Evolutionary conservation across 805 yeast genomes (phyloP), one percentile per base, ranked within the genome.

Genomic region (Candida rishiriensis): DNA sequence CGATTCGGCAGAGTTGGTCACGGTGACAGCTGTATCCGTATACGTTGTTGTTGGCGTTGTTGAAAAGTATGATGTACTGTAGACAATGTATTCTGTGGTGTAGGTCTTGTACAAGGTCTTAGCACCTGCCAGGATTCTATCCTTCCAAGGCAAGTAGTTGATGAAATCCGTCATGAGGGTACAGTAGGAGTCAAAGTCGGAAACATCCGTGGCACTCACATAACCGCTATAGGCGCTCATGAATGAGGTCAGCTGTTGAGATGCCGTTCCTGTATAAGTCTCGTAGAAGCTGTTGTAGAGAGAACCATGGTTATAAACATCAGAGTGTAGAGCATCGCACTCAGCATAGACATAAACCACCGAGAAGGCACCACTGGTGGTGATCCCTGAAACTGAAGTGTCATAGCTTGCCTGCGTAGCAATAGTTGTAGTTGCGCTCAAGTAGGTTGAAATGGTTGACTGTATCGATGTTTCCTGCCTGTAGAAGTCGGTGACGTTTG

Each of bases 251-350:
- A 44, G 13, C 4, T 5, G 29, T 17, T 15, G 14, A 2, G 40
- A 17, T 6, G 40, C 18, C 12, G 47, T 34, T 6, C 40, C 18
- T 12, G 47, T 29, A 14, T 40, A 44, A 15, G 47, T 40, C 10
- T 29, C n/a, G 30, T 26, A 40, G 28, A 40, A 44, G 11, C 29
- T 17, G 21, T 44, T 37, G 28, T 44, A 44, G 18, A 40, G 34
- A 7, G 21, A n/a, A 21, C 41, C 47, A 34, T 14, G 39, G n/a
- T 34, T 29, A 3, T 13, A n/a, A 10, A 44, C 37, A 44, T 44
- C 47, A 4, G 29, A 29, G 14, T 37, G 16, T 9, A 44, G 29
- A 3, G 47, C 47, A 40, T 44, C 47, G 33, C 47, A 44, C 40
- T 44, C 38, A 7, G 47, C 47, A 38, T 40, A 44, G 17, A 33